Evolutionary conservation across 1,284 basidiomycete genomes (phyloP), one percentile per base, ranked within the genome.

Genomic region (Tilletia horrida): DNA sequence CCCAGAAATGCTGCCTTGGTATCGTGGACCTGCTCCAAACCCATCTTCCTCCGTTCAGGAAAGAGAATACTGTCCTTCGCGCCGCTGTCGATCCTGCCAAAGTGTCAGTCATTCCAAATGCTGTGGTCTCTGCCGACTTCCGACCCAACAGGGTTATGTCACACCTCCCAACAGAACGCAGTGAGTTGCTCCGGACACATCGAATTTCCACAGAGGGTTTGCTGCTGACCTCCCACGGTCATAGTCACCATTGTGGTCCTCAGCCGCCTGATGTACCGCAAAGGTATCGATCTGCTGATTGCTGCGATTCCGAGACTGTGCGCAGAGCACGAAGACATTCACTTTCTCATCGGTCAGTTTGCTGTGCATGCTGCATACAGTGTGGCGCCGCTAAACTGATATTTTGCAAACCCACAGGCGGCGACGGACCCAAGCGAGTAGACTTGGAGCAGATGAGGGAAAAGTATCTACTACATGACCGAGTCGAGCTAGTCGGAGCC

Each of bases 401-500:
- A n/a, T n/a, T n/a, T n/a, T n/a, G n/a, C n/a, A 40, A 40, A 6
- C 35, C 6, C 4, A 8, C 31, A 72, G 73, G 79, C 16, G 95
- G 96, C 0, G 91, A 94, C 74, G 96, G 96, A 0, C 95, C 96
- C 0, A 97, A 97, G 81, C 86, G 95, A 75, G 90, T 96, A 45
- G 93, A 97, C 73, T 84, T 99, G 2, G 88, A 97, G 35, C 96
- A 97, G 84, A 96, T 96, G 90, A 86, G 93, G 8, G 96, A 99
- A 83, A 91, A 91, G 68, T 84, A 92, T 79, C 85, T 89, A 35
- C 85, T 98, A 0, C 92, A 96, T 82, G 93, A 97, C 76, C 88
- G 92, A 2, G 92, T 99, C 42, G 88, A 91, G 73, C 85, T 98
- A 0, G 86, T 97, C 0, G 96, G 96, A 0, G 85, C 89, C 1